A percentile compares a stretch with the other conserved stretches of the same genome.
phyloP scores from a whole-genome alignment of 192 early-diverging fungal species.

The Entomortierella beljakovae region DNA sequence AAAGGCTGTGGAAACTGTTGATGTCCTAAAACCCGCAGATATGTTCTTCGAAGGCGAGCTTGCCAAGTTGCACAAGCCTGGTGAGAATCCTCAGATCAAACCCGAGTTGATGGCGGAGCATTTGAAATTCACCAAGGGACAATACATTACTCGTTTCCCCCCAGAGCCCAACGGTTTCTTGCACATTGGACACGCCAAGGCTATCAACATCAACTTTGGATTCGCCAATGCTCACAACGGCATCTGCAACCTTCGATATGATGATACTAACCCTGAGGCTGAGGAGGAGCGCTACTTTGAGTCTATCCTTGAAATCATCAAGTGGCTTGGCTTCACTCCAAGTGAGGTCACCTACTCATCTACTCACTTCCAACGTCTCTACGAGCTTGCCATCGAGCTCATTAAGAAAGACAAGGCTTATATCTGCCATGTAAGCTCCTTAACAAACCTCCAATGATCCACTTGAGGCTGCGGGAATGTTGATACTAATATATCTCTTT shows the following conservation, averaged over 20 bases:
- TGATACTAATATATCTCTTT: neutral
- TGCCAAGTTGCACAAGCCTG: constrained; percentile 91
- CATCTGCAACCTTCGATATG: constrained; percentile 85
- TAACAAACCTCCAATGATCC: too few species aligned
- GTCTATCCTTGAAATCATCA: constrained; percentile 92
- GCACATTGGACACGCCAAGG: constrained; percentile 99
- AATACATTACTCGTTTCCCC: constrained; percentile 98
- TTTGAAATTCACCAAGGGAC: constrained; percentile 88
- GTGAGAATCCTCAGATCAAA: constrained; percentile 97
- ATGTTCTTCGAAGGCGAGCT: constrained; percentile 96
- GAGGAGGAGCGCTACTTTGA: constrained; percentile 97
- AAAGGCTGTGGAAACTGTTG: constrained; percentile 42
- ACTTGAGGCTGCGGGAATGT: neutral
- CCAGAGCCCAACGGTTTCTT: constrained; percentile 99
- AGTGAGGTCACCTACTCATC: constrained; percentile 95
- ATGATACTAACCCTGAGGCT: constrained; percentile 78
- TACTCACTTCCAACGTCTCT: constrained; percentile 97
- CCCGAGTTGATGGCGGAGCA: constrained; percentile 91
- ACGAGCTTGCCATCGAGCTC: constrained; percentile 94
- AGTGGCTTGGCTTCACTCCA: constrained; percentile 97
- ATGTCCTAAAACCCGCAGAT: constrained; percentile 59
- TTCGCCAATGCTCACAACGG: constrained; percentile 93
- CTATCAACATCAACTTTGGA: constrained; percentile 99
- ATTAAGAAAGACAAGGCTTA: constrained; percentile 92
- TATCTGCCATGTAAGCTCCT: constrained; percentile 48